phyloP scores from a whole-genome alignment of 1,284 basidiomycete species.

The Ceratobasidium sp. region DNA sequence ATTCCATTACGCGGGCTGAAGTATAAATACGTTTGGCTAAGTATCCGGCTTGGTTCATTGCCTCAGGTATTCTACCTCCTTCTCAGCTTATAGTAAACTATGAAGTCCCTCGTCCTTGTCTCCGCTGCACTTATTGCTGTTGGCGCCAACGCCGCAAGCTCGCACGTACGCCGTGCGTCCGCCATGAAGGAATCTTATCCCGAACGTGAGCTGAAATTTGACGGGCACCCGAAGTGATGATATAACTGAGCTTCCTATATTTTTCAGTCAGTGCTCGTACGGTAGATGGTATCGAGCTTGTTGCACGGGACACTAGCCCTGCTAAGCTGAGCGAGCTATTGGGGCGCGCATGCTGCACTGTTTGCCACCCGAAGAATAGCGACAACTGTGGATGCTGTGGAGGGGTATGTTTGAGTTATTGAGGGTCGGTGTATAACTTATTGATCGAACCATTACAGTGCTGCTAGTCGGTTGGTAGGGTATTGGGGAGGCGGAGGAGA shows the following conservation, averaged over 20 bases:
- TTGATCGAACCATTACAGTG: too few species aligned
- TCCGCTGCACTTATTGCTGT: constrained; percentile 2
- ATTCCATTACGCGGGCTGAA: too few species aligned
- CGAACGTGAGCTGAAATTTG: constrained; percentile 11
- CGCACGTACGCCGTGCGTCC: constrained; percentile 6
- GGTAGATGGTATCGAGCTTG: constrained; percentile 2
- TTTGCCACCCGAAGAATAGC: constrained; percentile 30
- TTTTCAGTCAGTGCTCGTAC: constrained; percentile 22
- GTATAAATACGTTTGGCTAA: too few species aligned
- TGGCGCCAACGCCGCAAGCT: constrained; percentile 19
- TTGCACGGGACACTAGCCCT: constrained; percentile 32
- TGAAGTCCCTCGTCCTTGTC: constrained; percentile 14
- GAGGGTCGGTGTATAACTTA: too few species aligned
- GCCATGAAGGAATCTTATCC: constrained; percentile 7
- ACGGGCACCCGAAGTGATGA: too few species aligned
- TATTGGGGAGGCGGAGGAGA: too few species aligned
- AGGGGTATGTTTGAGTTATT: constrained; percentile 11
- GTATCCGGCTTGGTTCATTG: too few species aligned
- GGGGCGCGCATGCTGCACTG: constrained; percentile 33
- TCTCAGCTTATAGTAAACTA: neutral
- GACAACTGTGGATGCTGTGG: constrained; percentile 43
- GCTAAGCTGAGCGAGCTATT: constrained; percentile 31
- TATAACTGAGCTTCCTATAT: neutral
- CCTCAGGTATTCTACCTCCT: too few species aligned
- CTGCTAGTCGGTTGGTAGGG: too few species aligned